Percentiles rank a stretch among this genome's conserved stretches.
Evolutionary conservation across 2,329 filamentous ascomycete genomes (phyloP).

Genomic region (Calonectria naviculata): DNA sequence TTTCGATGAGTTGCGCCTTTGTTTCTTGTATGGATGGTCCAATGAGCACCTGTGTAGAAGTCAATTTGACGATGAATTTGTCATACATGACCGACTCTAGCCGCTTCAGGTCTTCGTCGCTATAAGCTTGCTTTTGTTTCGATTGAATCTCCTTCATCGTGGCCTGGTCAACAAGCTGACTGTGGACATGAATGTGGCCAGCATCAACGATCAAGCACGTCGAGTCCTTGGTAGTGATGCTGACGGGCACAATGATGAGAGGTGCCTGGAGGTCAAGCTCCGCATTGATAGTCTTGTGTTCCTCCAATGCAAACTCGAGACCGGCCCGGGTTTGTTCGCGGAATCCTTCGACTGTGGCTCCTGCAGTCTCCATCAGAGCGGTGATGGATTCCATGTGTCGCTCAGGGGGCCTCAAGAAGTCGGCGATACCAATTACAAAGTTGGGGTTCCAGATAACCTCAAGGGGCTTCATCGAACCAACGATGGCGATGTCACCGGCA

Average conservation of each 20-base stretch:
- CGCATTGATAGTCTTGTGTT: slow-evolving; percentile 98
- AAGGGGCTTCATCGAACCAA: slow-evolving; percentile 91
- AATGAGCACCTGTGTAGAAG: slow-evolving; percentile 95
- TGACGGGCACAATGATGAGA: slow-evolving; percentile 95
- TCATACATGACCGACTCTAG: slow-evolving; percentile 98
- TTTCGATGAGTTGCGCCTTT: slow-evolving; percentile 79
- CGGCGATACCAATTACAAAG: slow-evolving; percentile 89
- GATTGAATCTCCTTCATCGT: slow-evolving; percentile 90
- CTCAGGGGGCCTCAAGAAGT: slow-evolving; percentile 97
- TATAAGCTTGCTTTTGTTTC: slow-evolving; percentile 89
- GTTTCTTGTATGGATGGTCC: slow-evolving; percentile 93
- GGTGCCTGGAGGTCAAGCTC: slow-evolving; percentile 96
- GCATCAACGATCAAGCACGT: slow-evolving; percentile 96
- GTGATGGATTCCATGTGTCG: slow-evolving; percentile 98
- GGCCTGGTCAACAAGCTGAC: slow-evolving; percentile 91
- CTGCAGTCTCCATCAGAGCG: slow-evolving; percentile 94
- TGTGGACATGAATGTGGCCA: slow-evolving; percentile 94
- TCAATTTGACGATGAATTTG: slow-evolving; percentile 91
- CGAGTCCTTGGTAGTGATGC: slow-evolving; percentile 82
- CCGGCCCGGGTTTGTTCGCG: slow-evolving; percentile 96
- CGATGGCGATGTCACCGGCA: slow-evolving; percentile 90
- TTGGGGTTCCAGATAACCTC: slow-evolving; percentile 98
- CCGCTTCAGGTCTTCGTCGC: slow-evolving; percentile 86
- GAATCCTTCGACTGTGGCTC: slow-evolving; percentile 93
- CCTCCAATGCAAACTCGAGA: slow-evolving; percentile 94